phyloP scores from a whole-genome alignment of 805 yeast genomes.

The Saccharomyces jurei region DNA sequence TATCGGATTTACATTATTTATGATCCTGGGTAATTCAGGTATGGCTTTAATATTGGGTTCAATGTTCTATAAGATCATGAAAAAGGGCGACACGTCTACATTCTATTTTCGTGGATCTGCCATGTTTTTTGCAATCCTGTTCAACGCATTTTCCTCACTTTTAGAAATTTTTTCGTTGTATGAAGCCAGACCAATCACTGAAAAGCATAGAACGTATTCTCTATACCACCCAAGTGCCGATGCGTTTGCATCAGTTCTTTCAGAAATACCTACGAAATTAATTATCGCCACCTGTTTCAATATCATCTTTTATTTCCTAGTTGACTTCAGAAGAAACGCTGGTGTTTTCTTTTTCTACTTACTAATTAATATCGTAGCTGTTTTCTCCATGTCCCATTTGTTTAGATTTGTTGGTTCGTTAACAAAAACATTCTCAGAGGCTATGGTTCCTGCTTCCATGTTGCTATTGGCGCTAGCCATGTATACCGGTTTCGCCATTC shows the following conservation, averaged over 20 bases:
- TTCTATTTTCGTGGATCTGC: constrained; percentile 50
- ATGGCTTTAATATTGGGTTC: constrained; percentile 49
- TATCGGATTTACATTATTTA: constrained; percentile 34
- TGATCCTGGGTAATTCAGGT: constrained; percentile 35
- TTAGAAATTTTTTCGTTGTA: constrained; percentile 45
- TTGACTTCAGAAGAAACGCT: constrained; percentile 42
- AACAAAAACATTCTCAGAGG: constrained; percentile 32
- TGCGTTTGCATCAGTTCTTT: constrained; percentile 52
- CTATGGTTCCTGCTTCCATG: constrained; percentile 40
- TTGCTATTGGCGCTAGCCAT: constrained; percentile 33
- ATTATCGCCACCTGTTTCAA: constrained; percentile 39
- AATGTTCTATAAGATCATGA: constrained; percentile 41
- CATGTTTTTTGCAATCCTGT: constrained; percentile 55
- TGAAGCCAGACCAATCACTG: constrained; percentile 49
- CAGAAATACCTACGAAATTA: constrained; percentile 49
- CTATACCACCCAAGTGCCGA: constrained; percentile 57
- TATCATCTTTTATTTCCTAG: constrained; percentile 45
- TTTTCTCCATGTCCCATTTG: constrained; percentile 50
- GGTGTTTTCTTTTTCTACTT: constrained; percentile 50
- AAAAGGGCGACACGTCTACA: constrained; percentile 32
- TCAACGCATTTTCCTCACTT: constrained; percentile 54
- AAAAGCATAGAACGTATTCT: constrained; percentile 51
- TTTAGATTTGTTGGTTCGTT: constrained; percentile 37
- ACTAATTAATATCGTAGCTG: constrained; percentile 36
- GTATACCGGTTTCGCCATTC: constrained; percentile 39